Evolutionary conservation across 2,329 filamentous ascomycete genomes (phyloP), one percentile per base, ranked within the genome.

Genomic region (Aspergillus brasiliensis): DNA sequence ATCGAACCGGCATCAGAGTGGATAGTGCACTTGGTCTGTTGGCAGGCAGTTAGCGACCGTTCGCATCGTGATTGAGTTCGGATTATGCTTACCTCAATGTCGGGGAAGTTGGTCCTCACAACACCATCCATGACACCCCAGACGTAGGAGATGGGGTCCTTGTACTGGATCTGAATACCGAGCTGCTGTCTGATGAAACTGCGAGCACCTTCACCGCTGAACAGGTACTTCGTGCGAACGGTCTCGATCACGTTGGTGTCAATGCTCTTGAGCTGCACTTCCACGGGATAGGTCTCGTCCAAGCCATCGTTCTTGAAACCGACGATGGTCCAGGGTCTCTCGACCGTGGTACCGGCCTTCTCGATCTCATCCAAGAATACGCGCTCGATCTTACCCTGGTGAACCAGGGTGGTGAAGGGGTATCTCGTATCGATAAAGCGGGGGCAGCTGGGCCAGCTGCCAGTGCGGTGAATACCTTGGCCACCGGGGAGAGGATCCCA

Each of bases 361-460:
- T 84, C 78, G 31, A 88, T 82, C 65, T 88, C 86, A 37, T 83
- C 81, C 52, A 88, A 82, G 68, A 88, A 86, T 2, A 86, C 84
- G 31, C 83, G 77, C 76, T 88, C 85, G 52, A 88, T 87, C 70
- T 87, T 73, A 15, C 85, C 85, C 69, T 88, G 85, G 68, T 88
- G 85, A 6, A 88, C 75, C 4, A 87, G 77, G 28, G 85, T 86
- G 28, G 85, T 87, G 73, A 86, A 88, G 0, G 85, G 85, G 66
- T 88, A 87, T 67, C 85, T 77, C 28, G 86, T 85, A 67, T 88
- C 86, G 61, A 88, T 86, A 76, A 96, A 97, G 65, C 86, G 87
- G 0, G 93, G 93, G 77, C 93, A 97, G 72, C 89, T 93, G 5
- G 92, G 90, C 92, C 92, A 97, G 46, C 82, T 88, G 23, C 85